Base-by-base conservation (phyloP, 2,329 filamentous ascomycete genomes). In the Aspergillus pseudotamarii region DNA sequence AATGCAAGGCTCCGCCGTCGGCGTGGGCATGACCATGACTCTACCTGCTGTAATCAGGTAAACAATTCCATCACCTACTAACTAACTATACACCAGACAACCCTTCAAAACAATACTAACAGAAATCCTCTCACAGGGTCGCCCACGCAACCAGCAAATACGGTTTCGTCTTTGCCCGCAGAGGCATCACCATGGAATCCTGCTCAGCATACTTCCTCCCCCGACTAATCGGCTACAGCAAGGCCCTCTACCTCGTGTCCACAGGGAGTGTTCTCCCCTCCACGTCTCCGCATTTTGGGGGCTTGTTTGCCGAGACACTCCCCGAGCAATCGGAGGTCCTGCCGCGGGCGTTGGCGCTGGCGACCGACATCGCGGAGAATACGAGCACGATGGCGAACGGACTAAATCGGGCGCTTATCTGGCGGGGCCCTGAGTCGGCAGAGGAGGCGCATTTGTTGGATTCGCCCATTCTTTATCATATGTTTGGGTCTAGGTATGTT, bases 351-450 rank as follows among this genome's bases (percentile, higher is more conserved):
- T 77, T 93, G 46, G 85, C 85, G 70, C 78, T 92, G 32, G 90
- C 91, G 1, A 82, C 83, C 26, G 89, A 92, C 58, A 85, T 92
- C 51, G 89, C 86, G 1, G 78, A 79, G 68, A 91, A 91, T 69
- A 89, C 88, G 30, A 91, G 88, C 68, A 78, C 79, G 1, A 85
- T 92, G 32, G 86, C 87, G 32, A 86, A 85, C 10, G 83, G 86
- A 66, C 72, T 92, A 61, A 93, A 91, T 85, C 85, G 86, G 72
- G 90, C 92, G 70, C 76, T 94, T 80, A 88, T 93, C 81, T 92
- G 85, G 72, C 72, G 78, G 10, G 76, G 77, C 2, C 73, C 78
- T 3, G 81, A 78, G 21, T 86, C 83, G 26, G 85, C 90, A 0
- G 91, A 94, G 78, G 89, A 83, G 57, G 86, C 90, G 60, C 90